Conservation (phyloP, 1,284 basidiomycete genomes). For the Microbotryomycetes sp. region DNA sequence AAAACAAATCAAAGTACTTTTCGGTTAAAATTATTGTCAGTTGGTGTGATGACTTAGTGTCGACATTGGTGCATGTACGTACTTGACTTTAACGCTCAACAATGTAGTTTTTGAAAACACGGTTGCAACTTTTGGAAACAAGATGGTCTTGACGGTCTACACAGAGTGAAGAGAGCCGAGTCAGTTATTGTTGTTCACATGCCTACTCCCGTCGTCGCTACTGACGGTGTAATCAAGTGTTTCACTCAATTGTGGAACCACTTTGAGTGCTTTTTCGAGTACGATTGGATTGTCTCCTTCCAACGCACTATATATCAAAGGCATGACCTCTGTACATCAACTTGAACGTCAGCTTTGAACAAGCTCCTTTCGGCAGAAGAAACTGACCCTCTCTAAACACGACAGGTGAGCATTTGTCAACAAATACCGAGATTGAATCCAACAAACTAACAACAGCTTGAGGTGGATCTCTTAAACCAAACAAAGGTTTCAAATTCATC, state of each 20-base stretch:
- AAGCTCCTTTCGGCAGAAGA: background rate
- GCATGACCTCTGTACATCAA: slow-evolving; percentile 68
- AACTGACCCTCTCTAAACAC: slow-evolving; percentile 80
- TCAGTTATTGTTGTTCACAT: background rate
- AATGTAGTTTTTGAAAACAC: slow-evolving; percentile 40
- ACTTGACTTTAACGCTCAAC: slow-evolving; percentile 37
- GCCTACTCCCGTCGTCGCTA: background rate
- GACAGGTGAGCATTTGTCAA: slow-evolving; percentile 78
- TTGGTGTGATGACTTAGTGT: slow-evolving; percentile 43
- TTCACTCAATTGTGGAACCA: slow-evolving; percentile 81
- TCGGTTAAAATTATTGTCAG: slow-evolving; percentile 81
- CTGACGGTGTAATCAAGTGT: slow-evolving; percentile 66
- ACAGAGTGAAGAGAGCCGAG: background rate
- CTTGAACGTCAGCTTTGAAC: background rate
- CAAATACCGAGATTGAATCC: slow-evolving; percentile 80
- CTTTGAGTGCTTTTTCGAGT: slow-evolving; percentile 82
- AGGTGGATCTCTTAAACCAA: slow-evolving; percentile 86
- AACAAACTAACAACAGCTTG: slow-evolving; percentile 84
- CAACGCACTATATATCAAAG: slow-evolving; percentile 88
- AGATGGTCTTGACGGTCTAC: slow-evolving; percentile 52
- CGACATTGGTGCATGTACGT: background rate
- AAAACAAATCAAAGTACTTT: slow-evolving; percentile 82
- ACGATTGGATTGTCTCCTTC: slow-evolving; percentile 86
- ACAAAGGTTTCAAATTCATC: slow-evolving; percentile 83
- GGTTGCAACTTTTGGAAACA: slow-evolving; percentile 78